Conservation (phyloP, 495 filamentous ascomycete species). For the Neurospora sp. region DNA sequence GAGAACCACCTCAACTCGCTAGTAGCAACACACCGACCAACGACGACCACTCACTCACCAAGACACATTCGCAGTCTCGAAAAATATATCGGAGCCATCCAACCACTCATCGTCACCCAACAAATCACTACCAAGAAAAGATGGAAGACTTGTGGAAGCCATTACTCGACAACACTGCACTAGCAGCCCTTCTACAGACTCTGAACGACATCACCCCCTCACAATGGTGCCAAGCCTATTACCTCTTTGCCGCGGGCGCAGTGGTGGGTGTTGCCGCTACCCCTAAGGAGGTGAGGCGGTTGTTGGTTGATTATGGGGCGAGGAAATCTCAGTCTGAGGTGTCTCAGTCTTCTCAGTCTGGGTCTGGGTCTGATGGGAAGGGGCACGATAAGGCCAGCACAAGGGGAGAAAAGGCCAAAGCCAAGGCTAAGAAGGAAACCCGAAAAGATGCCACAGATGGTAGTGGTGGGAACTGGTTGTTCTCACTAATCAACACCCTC, state of each 20-base stretch:
- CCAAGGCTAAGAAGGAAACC: neutral
- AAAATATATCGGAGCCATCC: neutral
- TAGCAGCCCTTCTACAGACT: neutral
- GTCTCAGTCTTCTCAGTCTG: neutral
- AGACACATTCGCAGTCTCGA: neutral
- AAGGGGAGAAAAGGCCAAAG: neutral
- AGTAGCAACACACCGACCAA: neutral
- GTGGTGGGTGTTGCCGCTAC: slow-evolving; percentile 29
- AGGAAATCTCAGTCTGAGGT: slow-evolving; percentile 14
- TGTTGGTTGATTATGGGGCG: slow-evolving; percentile 42
- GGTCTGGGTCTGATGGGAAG: neutral
- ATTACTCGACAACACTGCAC: neutral
- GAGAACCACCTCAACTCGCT: neutral
- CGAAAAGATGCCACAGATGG: neutral
- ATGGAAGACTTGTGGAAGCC: neutral
- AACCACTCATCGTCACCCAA: neutral
- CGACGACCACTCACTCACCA: neutral
- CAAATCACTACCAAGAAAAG: neutral
- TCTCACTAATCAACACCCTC: slow-evolving; percentile 17
- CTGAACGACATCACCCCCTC: slow-evolving; percentile 15
- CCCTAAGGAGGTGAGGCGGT: slow-evolving; percentile 27
- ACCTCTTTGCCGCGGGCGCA: slow-evolving; percentile 27
- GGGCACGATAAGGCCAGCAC: neutral
- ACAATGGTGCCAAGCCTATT: slow-evolving; percentile 37
- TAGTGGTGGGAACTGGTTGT: slow-evolving; percentile 7